phyloP scores from a whole-genome alignment of 306 rosid genomes.

The Acacia confusa region DNA sequence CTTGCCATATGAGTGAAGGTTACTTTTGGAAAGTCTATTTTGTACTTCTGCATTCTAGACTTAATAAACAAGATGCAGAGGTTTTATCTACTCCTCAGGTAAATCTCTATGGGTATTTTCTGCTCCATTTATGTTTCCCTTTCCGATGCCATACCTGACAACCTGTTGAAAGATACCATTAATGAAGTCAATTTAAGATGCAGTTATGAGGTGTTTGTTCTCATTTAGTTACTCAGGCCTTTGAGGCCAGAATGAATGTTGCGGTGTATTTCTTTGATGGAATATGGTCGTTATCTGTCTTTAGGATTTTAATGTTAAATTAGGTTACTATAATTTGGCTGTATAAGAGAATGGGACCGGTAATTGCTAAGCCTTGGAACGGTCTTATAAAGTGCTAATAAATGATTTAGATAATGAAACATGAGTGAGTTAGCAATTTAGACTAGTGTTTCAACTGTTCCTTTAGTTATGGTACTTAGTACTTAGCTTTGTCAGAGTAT shows the following conservation, averaged over 20 bases:
- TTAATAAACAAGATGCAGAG: constrained; percentile 78
- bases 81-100: constrained; percentile 83
- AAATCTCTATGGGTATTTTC: constrained; percentile 9
- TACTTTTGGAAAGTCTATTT: constrained; percentile 99
- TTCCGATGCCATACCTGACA: neutral
- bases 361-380: neutral
- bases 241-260: neutral
- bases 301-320: neutral
- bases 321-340: neutral
- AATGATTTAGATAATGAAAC: neutral
- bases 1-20: constrained; percentile 91
- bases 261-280: neutral
- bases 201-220: neutral
- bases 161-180: constrained; percentile 1
- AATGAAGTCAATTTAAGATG: constrained; percentile 6
- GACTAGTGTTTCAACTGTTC: neutral
- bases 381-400: neutral
- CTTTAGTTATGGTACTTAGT: constrained; percentile 6
- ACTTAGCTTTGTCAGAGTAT: neutral
- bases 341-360: neutral
- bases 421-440: neutral
- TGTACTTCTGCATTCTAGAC: constrained; percentile 90
- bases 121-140: neutral
- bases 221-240: neutral
- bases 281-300: constrained; percentile 1